Evolutionary conservation across 2,329 filamentous ascomycete species (phyloP), one percentile per base, ranked within the genome.

Genomic region (Ciborinia camelliae): DNA sequence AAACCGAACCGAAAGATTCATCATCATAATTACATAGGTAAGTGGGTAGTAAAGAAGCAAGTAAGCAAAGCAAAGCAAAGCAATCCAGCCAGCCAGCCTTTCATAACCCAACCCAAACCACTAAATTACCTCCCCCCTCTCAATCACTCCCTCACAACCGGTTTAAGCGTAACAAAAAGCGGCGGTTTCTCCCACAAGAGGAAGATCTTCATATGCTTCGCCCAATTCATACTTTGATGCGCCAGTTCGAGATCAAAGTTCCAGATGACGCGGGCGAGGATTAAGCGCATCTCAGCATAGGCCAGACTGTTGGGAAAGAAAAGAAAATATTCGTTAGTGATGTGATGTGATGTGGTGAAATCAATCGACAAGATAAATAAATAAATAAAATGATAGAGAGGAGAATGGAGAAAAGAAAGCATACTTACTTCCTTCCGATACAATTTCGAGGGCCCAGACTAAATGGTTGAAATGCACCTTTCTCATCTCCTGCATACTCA

Each of bases 271-370:
- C 65, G 30, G 7, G 64, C 66, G 10, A 69, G 53, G 26, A 69
- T 68, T 15, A 68, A 48, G 18, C 62, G 64, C 66, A 68, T 68
- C 45, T 68, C 67, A 9, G 62, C 62, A 47, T 63, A 65, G 26
- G 66, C 66, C 26, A 68, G 55, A 48, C 66, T 68, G n/a, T n/a
- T n/a, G n/a, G n/a, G n/a, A n/a, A n/a, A n/a, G n/a, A n/a, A n/a
- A n/a, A n/a, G n/a, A n/a, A n/a, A n/a, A n/a, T n/a, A n/a, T n/a
- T n/a, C n/a, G n/a, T n/a, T n/a, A n/a, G n/a, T n/a, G n/a, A n/a
- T n/a, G n/a, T n/a, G n/a, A n/a, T n/a, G n/a, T n/a, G n/a, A n/a
- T n/a, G n/a, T n/a, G n/a, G n/a, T n/a, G n/a, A n/a, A n/a, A n/a
- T n/a, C n/a, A n/a, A n/a, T n/a, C n/a, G n/a, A n/a, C n/a, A n/a